Conservation (phyloP, 768 basidiomycete species). For the Cyathus striatus region DNA sequence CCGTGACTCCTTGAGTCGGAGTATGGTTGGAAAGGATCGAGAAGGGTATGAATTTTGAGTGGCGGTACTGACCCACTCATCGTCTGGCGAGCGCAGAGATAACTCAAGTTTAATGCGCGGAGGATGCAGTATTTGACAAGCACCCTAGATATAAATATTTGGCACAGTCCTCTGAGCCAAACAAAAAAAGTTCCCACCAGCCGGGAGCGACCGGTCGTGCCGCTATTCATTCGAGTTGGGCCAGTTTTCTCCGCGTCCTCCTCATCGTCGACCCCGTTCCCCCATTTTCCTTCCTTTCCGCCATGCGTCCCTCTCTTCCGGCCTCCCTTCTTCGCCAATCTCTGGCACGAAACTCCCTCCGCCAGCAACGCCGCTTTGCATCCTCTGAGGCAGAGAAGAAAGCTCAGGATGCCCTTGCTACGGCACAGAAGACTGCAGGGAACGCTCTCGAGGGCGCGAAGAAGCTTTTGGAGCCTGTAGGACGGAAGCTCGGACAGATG, state of each 20-base stretch:
- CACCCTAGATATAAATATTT: no score
- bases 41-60: conserved; percentile 18
- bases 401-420: conserved; percentile 60
- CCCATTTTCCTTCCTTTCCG: conserved; percentile 7
- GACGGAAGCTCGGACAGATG: conserved; percentile 49
- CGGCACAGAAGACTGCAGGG: conserved; percentile 52
- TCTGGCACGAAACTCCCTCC: conserved; percentile 21
- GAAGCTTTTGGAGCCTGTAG: conserved; percentile 37
- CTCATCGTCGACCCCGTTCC: background rate
- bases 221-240: no score
- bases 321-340: conserved; percentile 21
- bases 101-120: background rate
- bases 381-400: conserved; percentile 59
- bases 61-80: conserved; percentile 17
- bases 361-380: conserved; percentile 31
- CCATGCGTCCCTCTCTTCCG: conserved; percentile 20
- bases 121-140: background rate
- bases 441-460: conserved; percentile 48
- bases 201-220: no score
- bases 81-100: background rate
- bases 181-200: no score
- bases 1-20: conserved; percentile 37
- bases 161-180: no score
- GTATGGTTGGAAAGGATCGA: conserved; percentile 26
- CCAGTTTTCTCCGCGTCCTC: no score